These are phyloP conservation scores for Scedosporium apiospermum DNA, from an alignment of 2,329 filamentous ascomycete genomes.

Conservation along the genomic window DNA sequence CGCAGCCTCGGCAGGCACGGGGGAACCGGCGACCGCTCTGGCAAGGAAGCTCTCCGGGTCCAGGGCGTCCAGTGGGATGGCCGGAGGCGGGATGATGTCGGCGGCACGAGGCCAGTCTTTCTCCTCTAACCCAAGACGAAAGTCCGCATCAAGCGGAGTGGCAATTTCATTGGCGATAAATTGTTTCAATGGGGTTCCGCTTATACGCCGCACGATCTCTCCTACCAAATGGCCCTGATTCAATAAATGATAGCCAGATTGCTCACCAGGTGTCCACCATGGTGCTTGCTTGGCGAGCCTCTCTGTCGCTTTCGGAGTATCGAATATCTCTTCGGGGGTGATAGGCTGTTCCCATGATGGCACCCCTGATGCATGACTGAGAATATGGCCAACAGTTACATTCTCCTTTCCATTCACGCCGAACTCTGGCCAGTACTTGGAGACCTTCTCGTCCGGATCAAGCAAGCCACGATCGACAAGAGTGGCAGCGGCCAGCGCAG, in stretches of 20 bases:
- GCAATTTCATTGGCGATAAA: conserved; percentile 29
- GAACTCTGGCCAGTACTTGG: conserved; percentile 37
- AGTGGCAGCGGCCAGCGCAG: conserved; percentile 25
- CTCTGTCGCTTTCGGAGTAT: conserved; percentile 18
- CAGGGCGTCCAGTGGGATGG: conserved; percentile 10
- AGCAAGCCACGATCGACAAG: conserved; percentile 29
- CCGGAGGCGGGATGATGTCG: conserved; percentile 18
- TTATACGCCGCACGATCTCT: conserved; percentile 30
- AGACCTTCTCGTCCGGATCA: conserved; percentile 24
- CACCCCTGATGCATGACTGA: conserved; percentile 29
- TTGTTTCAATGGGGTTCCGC: conserved; percentile 29
- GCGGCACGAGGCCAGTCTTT: conserved; percentile 30
- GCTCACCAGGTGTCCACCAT: conserved; percentile 33
- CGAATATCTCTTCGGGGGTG: conserved; percentile 21
- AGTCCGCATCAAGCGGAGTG: conserved; percentile 32
- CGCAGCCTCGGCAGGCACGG: conserved; percentile 12
- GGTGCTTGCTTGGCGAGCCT: conserved; percentile 29
- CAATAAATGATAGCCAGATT: conserved; percentile 30
- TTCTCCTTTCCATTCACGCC: conserved; percentile 28
- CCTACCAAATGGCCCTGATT: conserved; percentile 31
- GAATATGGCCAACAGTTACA: conserved; percentile 27
- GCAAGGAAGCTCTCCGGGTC: conserved; percentile 15
- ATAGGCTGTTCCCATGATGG: conserved; percentile 22
- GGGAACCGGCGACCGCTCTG: conserved; percentile 19
- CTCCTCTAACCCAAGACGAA: conserved; percentile 32